These are phyloP conservation scores for Lolium multiflorum DNA, from an alignment of 176 grass and related monocot species.

Conservation along the genomic window DNA sequence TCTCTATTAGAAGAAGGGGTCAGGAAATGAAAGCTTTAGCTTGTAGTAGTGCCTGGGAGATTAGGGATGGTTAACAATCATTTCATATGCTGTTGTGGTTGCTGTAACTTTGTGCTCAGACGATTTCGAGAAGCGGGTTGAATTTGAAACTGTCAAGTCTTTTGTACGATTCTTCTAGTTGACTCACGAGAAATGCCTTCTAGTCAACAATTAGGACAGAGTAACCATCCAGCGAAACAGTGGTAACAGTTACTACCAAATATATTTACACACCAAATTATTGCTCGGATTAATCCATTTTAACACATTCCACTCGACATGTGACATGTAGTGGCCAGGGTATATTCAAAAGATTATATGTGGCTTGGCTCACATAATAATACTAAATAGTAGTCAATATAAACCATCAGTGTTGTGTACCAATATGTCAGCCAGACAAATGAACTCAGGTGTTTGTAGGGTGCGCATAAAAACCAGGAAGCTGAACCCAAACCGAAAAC, in stretches of 20 bases:
- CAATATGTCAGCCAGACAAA: background rate
- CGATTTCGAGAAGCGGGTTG: background rate
- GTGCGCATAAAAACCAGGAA: background rate
- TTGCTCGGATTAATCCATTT: background rate
- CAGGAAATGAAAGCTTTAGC: background rate
- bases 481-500: background rate
- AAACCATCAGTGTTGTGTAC: background rate
- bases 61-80: background rate
- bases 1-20: background rate
- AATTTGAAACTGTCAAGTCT: background rate
- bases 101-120: background rate
- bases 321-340: background rate
- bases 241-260: background rate
- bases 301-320: conserved; percentile 5
- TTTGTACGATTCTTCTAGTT: background rate
- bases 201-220: background rate
- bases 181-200: background rate
- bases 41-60: background rate
- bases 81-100: background rate
- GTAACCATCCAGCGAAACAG: background rate
- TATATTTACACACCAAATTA: background rate
- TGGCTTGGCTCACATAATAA: background rate
- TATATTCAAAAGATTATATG: conserved; percentile 3
- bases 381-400: background rate
- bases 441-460: background rate